Evolutionary conservation across 2,329 filamentous ascomycete genomes (phyloP), one percentile per base, ranked within the genome.

Genomic region (Penicillium sp.): DNA sequence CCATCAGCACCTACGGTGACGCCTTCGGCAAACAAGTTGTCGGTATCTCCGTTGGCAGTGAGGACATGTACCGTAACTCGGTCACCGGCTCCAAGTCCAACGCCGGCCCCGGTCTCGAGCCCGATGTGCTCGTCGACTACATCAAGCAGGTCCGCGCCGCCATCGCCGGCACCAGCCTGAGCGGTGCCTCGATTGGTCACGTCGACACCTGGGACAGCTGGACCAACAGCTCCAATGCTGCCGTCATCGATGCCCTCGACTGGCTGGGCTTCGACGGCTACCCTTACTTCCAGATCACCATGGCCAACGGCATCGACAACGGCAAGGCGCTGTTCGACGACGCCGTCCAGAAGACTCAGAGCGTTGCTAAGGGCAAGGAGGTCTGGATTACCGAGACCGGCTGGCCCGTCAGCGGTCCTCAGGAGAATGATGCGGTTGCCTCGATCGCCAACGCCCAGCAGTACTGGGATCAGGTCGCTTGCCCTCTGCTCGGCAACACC

Each of bases 331-430:
- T 89, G 41, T 93, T 94, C 75, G 74, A 83, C 62, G 75, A 78
- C 11, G 83, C 87, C 13, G 74, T 86, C 31, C 69, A 75, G 40
- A 74, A 77, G 49, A 87, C 85, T 27, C 68, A 77, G 52, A 69
- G 64, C 13, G 82, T 75, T 36, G 76, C 80, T 28, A 73, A 76
- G 28, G 80, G 79, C 63, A 91, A 89, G 77, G 74, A 79, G 14
- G 79, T 94, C 58, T 93, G 87, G 87, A 78, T 94, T 52, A 93
- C 89, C 23, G 89, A 95, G 77, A 93, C 88, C 13, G 89, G 89
- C 55, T 93, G 87, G 81, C 89, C 89, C 40, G 81, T 89, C 43
- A 81, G 76, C 59, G 89, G 89, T 46, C 71, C 78, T 54, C 76
- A 72, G 1, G 70, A 77, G 51, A 82, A 82, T 57, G 64, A 79